Base-by-base conservation (phyloP, 306 rosid genomes). In the Parietaria judaica region DNA sequence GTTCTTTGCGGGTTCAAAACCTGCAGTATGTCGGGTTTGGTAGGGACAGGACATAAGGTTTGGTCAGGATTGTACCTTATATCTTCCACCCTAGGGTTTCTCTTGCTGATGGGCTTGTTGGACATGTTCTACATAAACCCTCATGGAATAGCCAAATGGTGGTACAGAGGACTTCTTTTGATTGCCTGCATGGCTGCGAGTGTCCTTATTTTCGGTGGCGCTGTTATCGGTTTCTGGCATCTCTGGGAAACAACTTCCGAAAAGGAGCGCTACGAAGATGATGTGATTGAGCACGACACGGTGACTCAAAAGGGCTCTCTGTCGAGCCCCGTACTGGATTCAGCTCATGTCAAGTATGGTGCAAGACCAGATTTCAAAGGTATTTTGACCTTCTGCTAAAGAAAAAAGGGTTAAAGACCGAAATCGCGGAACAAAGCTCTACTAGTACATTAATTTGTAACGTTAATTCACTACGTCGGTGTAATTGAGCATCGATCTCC, bases 11-110 rank as follows among this genome's bases (percentile, higher is more conserved):
- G 62, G 56, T 56, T 84, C 9, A 82, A 75, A 52, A 73, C 73
- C 17, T 8, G 36, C 16, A 66, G 79, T 74, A 81, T 91, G 88
- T 88, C 95, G 46, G 83, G 68, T 72, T 75, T 91, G 74, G 96
- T 80, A 53, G 98, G 98, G 3, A 85, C 90, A 23, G 95, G 98
- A 59, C 51, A 91, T 80, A 78, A 63, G 49, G 23, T 74, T 58
- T 92, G 95, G 89, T 86, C 94, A 2, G 98, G 96, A 71, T 76
- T 92, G 6, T 91, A 88, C 63, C 60, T 85, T 47, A 70, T 91
- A 58, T 78, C 83, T 55, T 88, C 96, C n/a, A 81, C 74, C 34
- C 5, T 75, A 4, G 98, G 96, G 12, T 74, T 92, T 56, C 72
- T 92, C 52, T 43, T 84, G 68, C 62, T 82, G 31, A 8, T 86